phyloP scores from a whole-genome alignment of 495 filamentous ascomycete genomes.

The Aspergillus leporis region DNA sequence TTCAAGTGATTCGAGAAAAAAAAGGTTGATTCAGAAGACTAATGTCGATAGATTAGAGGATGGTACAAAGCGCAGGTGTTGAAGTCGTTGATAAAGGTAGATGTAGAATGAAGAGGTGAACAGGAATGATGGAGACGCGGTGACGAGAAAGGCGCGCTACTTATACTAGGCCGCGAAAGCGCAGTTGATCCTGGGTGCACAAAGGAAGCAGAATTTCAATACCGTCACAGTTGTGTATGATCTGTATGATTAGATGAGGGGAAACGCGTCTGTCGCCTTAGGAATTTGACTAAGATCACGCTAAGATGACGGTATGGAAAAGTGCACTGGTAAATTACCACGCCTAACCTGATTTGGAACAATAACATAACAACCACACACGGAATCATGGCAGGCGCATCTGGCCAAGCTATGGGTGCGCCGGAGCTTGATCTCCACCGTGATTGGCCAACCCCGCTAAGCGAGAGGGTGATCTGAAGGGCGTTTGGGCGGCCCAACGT shows the following conservation, averaged over 20 bases:
- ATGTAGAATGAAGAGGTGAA: slow-evolving; percentile 38
- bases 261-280: slow-evolving; percentile 27
- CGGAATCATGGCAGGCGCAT: slow-evolving; percentile 19
- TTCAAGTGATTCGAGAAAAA: slow-evolving; percentile 33
- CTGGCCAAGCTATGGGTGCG: slow-evolving; percentile 17
- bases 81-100: slow-evolving; percentile 31
- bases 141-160: slow-evolving; percentile 49
- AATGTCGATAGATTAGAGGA: slow-evolving; percentile 30
- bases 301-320: slow-evolving; percentile 22
- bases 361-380: slow-evolving; percentile 15
- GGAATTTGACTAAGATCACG: slow-evolving; percentile 22
- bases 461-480: slow-evolving; percentile 53
- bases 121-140: slow-evolving; percentile 42
- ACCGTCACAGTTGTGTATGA: slow-evolving; percentile 47
- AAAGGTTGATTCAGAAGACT: slow-evolving; percentile 14
- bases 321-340: slow-evolving; percentile 27
- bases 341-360: slow-evolving; percentile 35
- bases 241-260: slow-evolving; percentile 49
- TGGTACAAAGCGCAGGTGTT: slow-evolving; percentile 27
- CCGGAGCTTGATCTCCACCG: slow-evolving; percentile 30
- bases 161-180: slow-evolving; percentile 51
- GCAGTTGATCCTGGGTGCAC: slow-evolving; percentile 46
- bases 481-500: slow-evolving; percentile 41
- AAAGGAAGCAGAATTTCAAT: slow-evolving; percentile 54
- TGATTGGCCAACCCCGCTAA: slow-evolving; percentile 48